phyloP scores from a whole-genome alignment of 176 grass and related monocot species.

The Thinopyrum elongatum region DNA sequence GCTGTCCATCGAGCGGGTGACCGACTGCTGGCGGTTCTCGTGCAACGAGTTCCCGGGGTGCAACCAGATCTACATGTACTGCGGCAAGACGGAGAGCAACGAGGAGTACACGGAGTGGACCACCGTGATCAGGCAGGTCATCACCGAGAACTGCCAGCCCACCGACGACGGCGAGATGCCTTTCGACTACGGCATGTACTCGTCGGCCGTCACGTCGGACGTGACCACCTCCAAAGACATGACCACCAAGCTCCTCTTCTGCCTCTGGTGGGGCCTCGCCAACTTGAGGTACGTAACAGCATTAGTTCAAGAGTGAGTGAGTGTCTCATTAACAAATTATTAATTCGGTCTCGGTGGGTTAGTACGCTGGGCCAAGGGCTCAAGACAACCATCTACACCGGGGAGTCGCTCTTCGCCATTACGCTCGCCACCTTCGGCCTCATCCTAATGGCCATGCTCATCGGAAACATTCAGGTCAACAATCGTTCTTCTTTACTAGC shows the following conservation, averaged over 20 bases:
- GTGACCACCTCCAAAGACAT: slow-evolving; percentile 50
- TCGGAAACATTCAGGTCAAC: slow-evolving; percentile 67
- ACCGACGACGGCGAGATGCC: slow-evolving; percentile 14
- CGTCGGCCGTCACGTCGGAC: slow-evolving; percentile 49
- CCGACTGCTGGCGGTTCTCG: slow-evolving; percentile 59
- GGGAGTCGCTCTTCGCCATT: slow-evolving; percentile 74
- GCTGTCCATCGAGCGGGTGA: slow-evolving; percentile 65
- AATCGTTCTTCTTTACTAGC: neutral
- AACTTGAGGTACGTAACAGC: slow-evolving; percentile 58
- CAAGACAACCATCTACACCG: slow-evolving; percentile 55
- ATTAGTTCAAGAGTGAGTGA: too few species aligned
- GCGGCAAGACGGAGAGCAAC: slow-evolving; percentile 53
- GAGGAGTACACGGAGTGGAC: slow-evolving; percentile 54
- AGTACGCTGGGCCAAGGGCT: slow-evolving; percentile 76
- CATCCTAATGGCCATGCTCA: slow-evolving; percentile 80
- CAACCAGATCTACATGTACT: slow-evolving; percentile 65
- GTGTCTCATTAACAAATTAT: too few species aligned
- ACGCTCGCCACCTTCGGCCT: slow-evolving; percentile 64
- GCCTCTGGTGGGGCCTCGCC: slow-evolving; percentile 89
- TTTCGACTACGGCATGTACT: slow-evolving; percentile 91
- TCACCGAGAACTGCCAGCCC: slow-evolving; percentile 53
- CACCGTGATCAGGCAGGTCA: slow-evolving; percentile 44
- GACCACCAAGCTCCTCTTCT: slow-evolving; percentile 70
- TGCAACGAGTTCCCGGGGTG: slow-evolving; percentile 59
- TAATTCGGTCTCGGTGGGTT: neutral